phyloP scores from a whole-genome alignment of 768 basidiomycete species.

The Leccinum barrowsii region DNA sequence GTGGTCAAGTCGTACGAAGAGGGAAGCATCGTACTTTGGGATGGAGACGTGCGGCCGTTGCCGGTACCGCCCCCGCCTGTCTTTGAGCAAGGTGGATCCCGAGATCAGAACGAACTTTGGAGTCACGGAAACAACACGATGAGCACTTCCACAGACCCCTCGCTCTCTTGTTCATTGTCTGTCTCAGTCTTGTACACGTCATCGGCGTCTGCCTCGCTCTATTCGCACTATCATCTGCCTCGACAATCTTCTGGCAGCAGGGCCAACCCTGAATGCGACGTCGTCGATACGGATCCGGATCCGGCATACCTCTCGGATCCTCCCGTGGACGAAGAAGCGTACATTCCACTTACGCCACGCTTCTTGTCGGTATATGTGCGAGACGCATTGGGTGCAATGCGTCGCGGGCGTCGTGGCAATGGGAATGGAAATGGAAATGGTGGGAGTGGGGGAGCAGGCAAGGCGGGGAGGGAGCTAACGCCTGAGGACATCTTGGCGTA shows the following conservation, averaged over 20 bases:
- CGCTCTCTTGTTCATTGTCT: slow-evolving; percentile 21
- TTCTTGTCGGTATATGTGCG: slow-evolving; percentile 49
- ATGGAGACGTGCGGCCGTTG: slow-evolving; percentile 50
- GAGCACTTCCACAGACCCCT: slow-evolving; percentile 22
- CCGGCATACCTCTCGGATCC: slow-evolving; percentile 58
- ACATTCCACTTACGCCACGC: slow-evolving; percentile 54
- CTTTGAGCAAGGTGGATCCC: background rate
- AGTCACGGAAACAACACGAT: slow-evolving; percentile 27
- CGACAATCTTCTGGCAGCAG: slow-evolving; percentile 2
- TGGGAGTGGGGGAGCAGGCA: slow-evolving; percentile 7
- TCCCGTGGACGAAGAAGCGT: slow-evolving; percentile 51
- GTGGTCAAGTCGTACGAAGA: slow-evolving; percentile 63
- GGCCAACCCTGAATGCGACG: background rate
- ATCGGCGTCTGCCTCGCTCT: slow-evolving; percentile 21
- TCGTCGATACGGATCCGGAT: slow-evolving; percentile 37
- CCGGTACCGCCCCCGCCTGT: slow-evolving; percentile 16
- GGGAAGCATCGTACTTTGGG: slow-evolving; percentile 73
- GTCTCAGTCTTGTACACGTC: slow-evolving; percentile 24
- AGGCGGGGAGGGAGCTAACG: slow-evolving; percentile 19
- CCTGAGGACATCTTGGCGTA: slow-evolving; percentile 45
- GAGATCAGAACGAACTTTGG: slow-evolving; percentile 43
- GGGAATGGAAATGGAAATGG: background rate
- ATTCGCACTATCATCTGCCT: slow-evolving; percentile 25
- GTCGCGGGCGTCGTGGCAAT: slow-evolving; percentile 3
- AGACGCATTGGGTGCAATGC: slow-evolving; percentile 39